Base-by-base conservation (phyloP, 2,329 filamentous ascomycete genomes). In the Trichoderma sp. region DNA sequence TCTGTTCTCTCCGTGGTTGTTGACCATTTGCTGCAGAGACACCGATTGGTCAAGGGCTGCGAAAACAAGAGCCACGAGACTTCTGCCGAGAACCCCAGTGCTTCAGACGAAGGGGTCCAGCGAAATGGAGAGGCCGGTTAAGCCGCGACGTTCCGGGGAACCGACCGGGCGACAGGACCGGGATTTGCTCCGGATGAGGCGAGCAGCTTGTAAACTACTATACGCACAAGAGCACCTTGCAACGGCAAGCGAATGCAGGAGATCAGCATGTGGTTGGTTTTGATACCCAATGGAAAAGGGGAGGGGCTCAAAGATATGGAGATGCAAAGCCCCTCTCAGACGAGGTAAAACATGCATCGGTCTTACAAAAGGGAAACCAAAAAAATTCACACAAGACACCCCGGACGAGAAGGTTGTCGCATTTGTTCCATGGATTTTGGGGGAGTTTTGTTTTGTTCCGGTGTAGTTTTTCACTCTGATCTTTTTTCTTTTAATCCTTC, bases 11-110 rank as follows among this genome's bases (percentile, higher is more conserved):
- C 26, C 9, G 28, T 21, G 43, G 15, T 15, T n/a, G 36, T 14
- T 56, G 39, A 77, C 78, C 72, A 79, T 36, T 7, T 7, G 43
- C 9, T 65, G 74, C 76, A 91, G 87, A 83, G 89, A 70, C 88
- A 91, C 78, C 85, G 87, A 53, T 83, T 91, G 6, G 90, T 92
- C 39, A 92, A 91, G 77, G 89, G 89, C 4, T 91, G 90, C 75
- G 89, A 82, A 68, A 76, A 71, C 70, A 82, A 82, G 74, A 74
- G 70, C 30, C 73, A 73, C 24, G 79, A 81, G 21, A 73, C 68
- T 14, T 53, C 47, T 53, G 73, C 72, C 28, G 79, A 81, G 28
- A 74, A 74, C 15, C 68, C 67, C 34, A 74, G 74, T 36, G 75
- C 71, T 32, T 51, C 34, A 32, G 74, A 76, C 39, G 77, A 70